phyloP scores from a whole-genome alignment of 1,284 basidiomycete species.

The Sporisorium iseilematis-ciliati region DNA sequence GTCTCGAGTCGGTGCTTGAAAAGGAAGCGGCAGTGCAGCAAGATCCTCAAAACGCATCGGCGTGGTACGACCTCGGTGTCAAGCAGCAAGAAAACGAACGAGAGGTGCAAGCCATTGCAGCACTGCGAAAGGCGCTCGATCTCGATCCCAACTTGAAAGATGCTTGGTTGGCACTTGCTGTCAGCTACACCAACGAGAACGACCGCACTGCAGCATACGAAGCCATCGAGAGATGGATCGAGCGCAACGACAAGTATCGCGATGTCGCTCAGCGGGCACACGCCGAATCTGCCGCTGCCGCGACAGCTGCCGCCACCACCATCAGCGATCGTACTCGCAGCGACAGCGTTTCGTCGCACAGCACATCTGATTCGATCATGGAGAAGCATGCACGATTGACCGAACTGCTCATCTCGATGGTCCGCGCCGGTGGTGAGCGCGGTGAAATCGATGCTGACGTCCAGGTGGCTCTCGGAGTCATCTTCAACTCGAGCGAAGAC shows the following conservation, averaged over 20 bases:
- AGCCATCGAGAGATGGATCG: constrained; percentile 86
- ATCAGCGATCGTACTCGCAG: constrained; percentile 23
- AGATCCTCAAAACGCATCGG: constrained; percentile 78
- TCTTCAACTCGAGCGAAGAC: constrained; percentile 90
- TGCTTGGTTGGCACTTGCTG: constrained; percentile 90
- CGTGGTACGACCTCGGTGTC: constrained; percentile 93
- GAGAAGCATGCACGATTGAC: constrained; percentile 67
- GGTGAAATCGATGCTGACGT: constrained; percentile 80
- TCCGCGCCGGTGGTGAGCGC: constrained; percentile 50
- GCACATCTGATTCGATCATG: constrained; percentile 20
- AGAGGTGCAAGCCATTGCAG: constrained; percentile 88
- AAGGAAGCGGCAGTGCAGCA: constrained; percentile 89
- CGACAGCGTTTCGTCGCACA: constrained; percentile 36
- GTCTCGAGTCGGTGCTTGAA: constrained; percentile 74
- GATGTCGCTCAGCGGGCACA: constrained; percentile 66
- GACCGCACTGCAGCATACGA: constrained; percentile 79
- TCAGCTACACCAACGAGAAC: constrained; percentile 92
- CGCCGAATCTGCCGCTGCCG: constrained; percentile 13
- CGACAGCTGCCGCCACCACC: background rate
- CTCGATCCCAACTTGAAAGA: constrained; percentile 76
- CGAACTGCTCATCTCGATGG: constrained; percentile 70
- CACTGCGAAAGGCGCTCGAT: constrained; percentile 83
- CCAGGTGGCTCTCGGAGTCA: constrained; percentile 91
- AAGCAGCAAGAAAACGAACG: constrained; percentile 99
- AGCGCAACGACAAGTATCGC: constrained; percentile 71